These are phyloP conservation scores for Thecaphora frezii DNA, from an alignment of 1,284 basidiomycete species.

Conservation along the genomic window DNA sequence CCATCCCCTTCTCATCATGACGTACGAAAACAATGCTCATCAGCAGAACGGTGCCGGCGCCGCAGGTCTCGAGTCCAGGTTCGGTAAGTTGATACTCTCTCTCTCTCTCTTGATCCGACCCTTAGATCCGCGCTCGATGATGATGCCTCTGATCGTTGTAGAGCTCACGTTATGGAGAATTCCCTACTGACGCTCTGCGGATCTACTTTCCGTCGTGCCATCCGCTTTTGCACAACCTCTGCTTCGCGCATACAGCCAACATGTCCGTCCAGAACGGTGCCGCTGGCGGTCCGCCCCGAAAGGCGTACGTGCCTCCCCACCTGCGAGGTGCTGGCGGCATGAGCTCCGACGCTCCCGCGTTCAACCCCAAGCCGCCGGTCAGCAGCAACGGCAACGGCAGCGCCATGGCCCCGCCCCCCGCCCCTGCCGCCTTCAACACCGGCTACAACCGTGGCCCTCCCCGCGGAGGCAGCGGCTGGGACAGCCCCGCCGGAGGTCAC, in stretches of 20 bases:
- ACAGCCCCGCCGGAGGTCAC: constrained; percentile 22
- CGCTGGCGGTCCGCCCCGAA: constrained; percentile 64
- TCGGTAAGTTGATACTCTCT: constrained; percentile 66
- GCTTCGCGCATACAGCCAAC: constrained; percentile 64
- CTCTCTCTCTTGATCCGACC: not conserved
- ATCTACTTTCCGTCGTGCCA: constrained; percentile 6
- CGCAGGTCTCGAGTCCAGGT: constrained; percentile 76
- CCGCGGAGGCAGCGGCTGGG: constrained; percentile 43
- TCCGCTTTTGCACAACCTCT: constrained; percentile 48
- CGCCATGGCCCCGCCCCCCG: constrained; percentile 18
- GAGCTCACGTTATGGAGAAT: not conserved
- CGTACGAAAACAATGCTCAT: constrained; percentile 46
- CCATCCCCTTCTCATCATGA: constrained; percentile 30
- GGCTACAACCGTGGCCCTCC: constrained; percentile 39
- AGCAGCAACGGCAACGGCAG: constrained; percentile 19
- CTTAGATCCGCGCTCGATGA: not conserved
- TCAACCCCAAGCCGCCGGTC: constrained; percentile 35
- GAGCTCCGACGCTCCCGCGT: constrained; percentile 33
- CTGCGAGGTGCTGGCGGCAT: constrained; percentile 66
- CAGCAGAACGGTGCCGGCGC: constrained; percentile 60
- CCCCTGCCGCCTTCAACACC: constrained; percentile 44
- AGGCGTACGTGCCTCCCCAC: constrained; percentile 91
- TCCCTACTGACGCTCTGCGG: not conserved
- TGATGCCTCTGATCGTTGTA: not conserved
- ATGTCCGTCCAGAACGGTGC: constrained; percentile 44